These are phyloP conservation scores for Globisporangium ultimum DNA, from an alignment of 352 stramenopile species.

Conservation along the genomic window DNA sequence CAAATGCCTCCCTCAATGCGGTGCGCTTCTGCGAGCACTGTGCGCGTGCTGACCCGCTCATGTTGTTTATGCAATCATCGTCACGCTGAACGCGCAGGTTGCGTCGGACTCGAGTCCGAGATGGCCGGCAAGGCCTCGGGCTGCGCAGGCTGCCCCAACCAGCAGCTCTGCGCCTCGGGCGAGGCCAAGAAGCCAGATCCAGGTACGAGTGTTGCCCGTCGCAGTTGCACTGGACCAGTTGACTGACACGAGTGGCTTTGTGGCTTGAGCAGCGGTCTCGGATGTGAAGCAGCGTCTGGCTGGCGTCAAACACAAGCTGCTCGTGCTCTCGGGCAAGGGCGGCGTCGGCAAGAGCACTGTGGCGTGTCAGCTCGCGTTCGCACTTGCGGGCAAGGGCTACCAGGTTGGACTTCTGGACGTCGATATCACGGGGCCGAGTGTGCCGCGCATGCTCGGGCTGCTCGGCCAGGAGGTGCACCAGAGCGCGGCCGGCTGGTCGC, in stretches of 20 bases:
- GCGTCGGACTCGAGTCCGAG: slow-evolving; percentile 94
- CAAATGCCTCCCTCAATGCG: neutral
- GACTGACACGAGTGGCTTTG: neutral
- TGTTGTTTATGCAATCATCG: neutral
- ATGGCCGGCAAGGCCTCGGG: slow-evolving; percentile 92
- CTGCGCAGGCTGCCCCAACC: slow-evolving; percentile 98
- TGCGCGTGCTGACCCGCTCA: neutral
- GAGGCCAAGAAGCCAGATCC: slow-evolving; percentile 85
- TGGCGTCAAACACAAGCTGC: slow-evolving; percentile 94
- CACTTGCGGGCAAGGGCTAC: slow-evolving; percentile 91
- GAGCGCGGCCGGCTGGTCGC: slow-evolving; percentile 98
- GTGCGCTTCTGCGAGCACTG: too few relatives aligned
- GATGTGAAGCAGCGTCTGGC: slow-evolving; percentile 87
- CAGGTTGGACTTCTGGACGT: slow-evolving; percentile 98
- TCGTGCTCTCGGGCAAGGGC: slow-evolving; percentile 99
- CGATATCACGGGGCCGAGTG: slow-evolving; percentile 98
- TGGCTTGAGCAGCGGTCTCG: slow-evolving; percentile 35
- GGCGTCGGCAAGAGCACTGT: slow-evolving; percentile 99
- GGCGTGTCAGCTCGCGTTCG: slow-evolving; percentile 97
- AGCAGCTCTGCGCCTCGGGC: slow-evolving; percentile 93
- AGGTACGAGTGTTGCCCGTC: slow-evolving; percentile 30
- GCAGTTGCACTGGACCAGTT: slow-evolving; percentile 29
- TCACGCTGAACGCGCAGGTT: slow-evolving; percentile 49
- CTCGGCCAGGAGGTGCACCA: slow-evolving; percentile 95
- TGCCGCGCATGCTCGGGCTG: slow-evolving; percentile 96